These are phyloP conservation scores for Imleria badia DNA, from an alignment of 768 basidiomycete species.

Conservation along the genomic window DNA sequence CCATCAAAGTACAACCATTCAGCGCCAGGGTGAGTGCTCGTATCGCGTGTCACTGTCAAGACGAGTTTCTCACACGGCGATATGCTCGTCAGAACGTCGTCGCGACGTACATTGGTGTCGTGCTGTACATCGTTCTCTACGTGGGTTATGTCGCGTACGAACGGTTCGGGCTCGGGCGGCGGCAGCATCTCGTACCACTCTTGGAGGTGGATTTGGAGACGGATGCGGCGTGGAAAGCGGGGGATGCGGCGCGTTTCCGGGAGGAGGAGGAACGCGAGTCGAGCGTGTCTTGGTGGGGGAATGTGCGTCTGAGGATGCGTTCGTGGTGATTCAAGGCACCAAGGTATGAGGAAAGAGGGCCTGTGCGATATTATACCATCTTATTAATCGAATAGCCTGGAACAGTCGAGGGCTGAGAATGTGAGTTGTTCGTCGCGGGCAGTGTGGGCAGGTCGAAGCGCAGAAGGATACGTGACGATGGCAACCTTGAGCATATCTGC, in stretches of 20 bases:
- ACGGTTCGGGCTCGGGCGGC: slow-evolving; percentile 28
- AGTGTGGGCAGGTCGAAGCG: background rate
- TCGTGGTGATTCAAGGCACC: background rate
- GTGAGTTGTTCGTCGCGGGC: no score
- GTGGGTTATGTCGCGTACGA: slow-evolving; percentile 44
- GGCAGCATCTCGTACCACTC: slow-evolving; percentile 41
- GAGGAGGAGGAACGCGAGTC: slow-evolving; percentile 27
- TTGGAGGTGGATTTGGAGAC: slow-evolving; percentile 50
- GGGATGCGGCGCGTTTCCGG: slow-evolving; percentile 39
- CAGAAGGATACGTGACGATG: no score
- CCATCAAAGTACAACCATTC: slow-evolving; percentile 46
- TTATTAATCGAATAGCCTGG: background rate
- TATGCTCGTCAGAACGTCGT: slow-evolving; percentile 44
- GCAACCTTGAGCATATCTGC: background rate
- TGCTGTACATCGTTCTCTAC: slow-evolving; percentile 46
- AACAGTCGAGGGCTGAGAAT: no score
- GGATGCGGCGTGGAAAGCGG: slow-evolving; percentile 51
- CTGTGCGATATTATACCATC: background rate
- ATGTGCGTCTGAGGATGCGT: background rate
- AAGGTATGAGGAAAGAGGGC: background rate
- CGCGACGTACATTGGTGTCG: slow-evolving; percentile 55
- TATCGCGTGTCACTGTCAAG: no score
- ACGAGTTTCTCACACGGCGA: background rate
- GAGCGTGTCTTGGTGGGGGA: background rate
- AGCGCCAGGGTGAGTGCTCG: slow-evolving; percentile 36